phyloP scores from a whole-genome alignment of 1,284 basidiomycete genomes.

The Sporisorium scitamineum region DNA sequence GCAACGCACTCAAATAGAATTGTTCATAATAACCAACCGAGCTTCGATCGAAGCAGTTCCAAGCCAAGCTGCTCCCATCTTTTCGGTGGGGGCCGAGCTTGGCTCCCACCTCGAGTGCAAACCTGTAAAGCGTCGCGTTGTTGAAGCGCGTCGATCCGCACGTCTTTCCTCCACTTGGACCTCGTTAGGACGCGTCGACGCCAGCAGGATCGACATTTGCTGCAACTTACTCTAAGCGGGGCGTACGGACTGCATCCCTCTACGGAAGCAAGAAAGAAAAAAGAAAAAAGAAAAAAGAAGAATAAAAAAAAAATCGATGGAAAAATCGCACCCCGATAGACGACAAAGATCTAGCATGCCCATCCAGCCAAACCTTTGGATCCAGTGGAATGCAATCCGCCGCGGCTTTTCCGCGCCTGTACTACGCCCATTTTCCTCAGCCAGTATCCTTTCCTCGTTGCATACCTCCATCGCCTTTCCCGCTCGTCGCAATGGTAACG shows the following conservation, averaged over 20 bases:
- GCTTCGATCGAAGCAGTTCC: background rate
- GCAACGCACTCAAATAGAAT: background rate
- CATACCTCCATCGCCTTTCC: too few species aligned
- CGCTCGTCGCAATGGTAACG: too few species aligned
- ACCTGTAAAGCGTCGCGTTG: background rate
- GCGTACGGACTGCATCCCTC: background rate
- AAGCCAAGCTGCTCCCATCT: background rate
- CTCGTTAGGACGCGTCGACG: slow-evolving; percentile 21
- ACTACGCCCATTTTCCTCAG: too few species aligned
- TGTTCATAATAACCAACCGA: background rate
- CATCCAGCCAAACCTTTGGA: too few species aligned
- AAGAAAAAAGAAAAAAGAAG: too few species aligned
- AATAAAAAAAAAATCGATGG: background rate
- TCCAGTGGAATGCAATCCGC: too few species aligned
- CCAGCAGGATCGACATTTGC: slow-evolving; percentile 30
- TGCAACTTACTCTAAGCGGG: slow-evolving; percentile 23
- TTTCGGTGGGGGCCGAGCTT: background rate
- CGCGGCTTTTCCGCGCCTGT: slow-evolving; percentile 1
- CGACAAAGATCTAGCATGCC: background rate
- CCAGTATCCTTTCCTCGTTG: too few species aligned
- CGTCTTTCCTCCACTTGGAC: slow-evolving; percentile 29
- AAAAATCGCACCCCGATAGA: background rate
- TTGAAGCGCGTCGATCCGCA: slow-evolving; percentile 24
- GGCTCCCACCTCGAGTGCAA: background rate
- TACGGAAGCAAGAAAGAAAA: too few species aligned